phyloP scores from a whole-genome alignment of 352 stramenopile species.

The Globisporangium barbulae region DNA sequence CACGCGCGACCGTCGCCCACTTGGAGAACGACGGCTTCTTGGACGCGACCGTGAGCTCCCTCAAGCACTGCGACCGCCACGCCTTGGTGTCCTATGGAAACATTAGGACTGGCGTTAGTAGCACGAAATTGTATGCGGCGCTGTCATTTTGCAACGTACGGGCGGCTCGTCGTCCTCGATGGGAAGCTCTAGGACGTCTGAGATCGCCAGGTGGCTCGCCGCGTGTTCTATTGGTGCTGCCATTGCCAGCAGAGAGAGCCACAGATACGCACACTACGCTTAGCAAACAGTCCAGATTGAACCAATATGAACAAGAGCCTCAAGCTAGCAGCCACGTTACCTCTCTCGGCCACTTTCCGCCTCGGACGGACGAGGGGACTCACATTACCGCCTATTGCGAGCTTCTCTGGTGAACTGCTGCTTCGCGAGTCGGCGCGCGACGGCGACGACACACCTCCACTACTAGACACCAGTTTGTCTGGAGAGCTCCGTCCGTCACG shows the following conservation, averaged over 20 bases:
- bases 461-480: background rate
- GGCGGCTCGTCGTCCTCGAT: conserved; percentile 8
- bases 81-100: conserved; percentile 27
- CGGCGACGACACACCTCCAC: conserved; percentile 1
- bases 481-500: background rate
- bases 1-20: conserved; percentile 35
- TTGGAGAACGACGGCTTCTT: conserved; percentile 38
- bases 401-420: conserved; percentile 13
- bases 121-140: too few relatives aligned
- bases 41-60: conserved; percentile 21
- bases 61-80: conserved; percentile 41
- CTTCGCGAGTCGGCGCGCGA: background rate
- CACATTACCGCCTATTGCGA: background rate
- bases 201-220: background rate
- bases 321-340: background rate
- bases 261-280: background rate
- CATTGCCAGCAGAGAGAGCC: background rate
- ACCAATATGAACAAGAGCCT: background rate
- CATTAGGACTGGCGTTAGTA: too few relatives aligned
- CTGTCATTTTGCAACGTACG: background rate
- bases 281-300: background rate
- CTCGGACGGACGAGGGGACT: background rate
- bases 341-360: conserved; percentile 4
- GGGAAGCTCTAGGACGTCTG: conserved; percentile 13
- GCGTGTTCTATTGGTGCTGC: background rate